Conservation (phyloP, 2,329 filamentous ascomycete species). For the Scedosporium minutisporum region DNA sequence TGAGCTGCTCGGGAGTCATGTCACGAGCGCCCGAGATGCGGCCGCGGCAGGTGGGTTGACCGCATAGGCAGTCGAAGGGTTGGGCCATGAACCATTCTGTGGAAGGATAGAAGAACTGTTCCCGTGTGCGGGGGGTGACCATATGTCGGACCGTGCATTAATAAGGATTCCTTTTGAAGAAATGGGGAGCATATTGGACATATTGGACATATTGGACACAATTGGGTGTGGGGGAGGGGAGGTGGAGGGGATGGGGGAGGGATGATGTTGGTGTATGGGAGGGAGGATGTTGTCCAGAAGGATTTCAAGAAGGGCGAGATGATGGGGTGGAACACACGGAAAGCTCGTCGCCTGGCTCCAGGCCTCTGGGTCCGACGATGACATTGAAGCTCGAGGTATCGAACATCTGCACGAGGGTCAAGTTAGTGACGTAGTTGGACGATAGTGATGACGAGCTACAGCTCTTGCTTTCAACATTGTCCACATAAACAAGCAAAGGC, state of each 20-base stretch:
- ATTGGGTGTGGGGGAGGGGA: not conserved
- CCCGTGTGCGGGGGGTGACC: not conserved
- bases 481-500: not conserved
- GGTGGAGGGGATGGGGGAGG: not conserved
- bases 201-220: not conserved
- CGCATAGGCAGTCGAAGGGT: slow-evolving; percentile 58
- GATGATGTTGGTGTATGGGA: not conserved
- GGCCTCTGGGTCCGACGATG: slow-evolving; percentile 46
- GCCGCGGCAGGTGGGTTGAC: slow-evolving; percentile 46
- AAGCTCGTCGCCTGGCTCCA: slow-evolving; percentile 46
- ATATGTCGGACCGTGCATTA: not conserved
- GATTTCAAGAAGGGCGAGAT: not conserved
- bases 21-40: slow-evolving; percentile 53
- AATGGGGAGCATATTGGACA: not conserved
- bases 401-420: slow-evolving; percentile 37
- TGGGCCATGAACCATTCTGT: slow-evolving; percentile 69
- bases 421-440: not conserved
- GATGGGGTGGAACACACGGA: slow-evolving; percentile 29
- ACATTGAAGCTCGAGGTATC: slow-evolving; percentile 48
- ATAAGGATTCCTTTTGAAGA: not conserved
- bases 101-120: slow-evolving; percentile 64
- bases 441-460: not conserved
- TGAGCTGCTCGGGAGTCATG: slow-evolving; percentile 44
- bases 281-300: not conserved
- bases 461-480: not conserved